A percentile compares a stretch with the other conserved stretches of the same genome.
Evolutionary conservation across 257 asterid genomes (phyloP).

Genomic region (Nicotiana undulata): DNA sequence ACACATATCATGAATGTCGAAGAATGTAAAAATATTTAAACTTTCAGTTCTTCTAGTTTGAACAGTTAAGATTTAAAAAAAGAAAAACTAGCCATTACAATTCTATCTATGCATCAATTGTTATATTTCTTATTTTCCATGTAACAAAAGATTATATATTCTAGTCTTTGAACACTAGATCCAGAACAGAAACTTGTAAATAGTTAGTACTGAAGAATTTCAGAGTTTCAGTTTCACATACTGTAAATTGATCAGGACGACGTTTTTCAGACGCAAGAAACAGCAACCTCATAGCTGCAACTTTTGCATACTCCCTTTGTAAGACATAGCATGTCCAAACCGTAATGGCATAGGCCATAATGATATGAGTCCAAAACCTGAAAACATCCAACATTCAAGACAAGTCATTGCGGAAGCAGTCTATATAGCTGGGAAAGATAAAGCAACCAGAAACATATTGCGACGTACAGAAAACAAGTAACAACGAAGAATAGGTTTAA

Average conservation of each 20-base stretch:
- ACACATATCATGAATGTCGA: neutral
- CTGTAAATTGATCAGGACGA: constrained; percentile 94
- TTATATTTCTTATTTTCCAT: neutral
- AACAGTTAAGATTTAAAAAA: neutral
- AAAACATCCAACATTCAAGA: neutral
- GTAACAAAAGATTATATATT: neutral
- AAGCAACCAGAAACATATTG: neutral
- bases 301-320: constrained; percentile 49
- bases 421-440: neutral
- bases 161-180: neutral
- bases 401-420: neutral
- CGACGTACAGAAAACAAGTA: neutral
- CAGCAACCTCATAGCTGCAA: constrained; percentile 74
- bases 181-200: neutral
- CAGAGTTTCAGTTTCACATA: constrained; percentile 14
- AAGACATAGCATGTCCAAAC: constrained; percentile 86
- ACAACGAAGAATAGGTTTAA: neutral
- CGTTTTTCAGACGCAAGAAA: constrained; percentile 78
- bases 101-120: neutral
- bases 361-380: constrained; percentile 93
- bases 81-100: neutral
- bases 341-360: constrained; percentile 82
- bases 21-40: neutral
- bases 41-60: neutral
- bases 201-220: neutral